Conservation (phyloP, 164 flowering plant genomes). For the Pachysandra terminalis region DNA sequence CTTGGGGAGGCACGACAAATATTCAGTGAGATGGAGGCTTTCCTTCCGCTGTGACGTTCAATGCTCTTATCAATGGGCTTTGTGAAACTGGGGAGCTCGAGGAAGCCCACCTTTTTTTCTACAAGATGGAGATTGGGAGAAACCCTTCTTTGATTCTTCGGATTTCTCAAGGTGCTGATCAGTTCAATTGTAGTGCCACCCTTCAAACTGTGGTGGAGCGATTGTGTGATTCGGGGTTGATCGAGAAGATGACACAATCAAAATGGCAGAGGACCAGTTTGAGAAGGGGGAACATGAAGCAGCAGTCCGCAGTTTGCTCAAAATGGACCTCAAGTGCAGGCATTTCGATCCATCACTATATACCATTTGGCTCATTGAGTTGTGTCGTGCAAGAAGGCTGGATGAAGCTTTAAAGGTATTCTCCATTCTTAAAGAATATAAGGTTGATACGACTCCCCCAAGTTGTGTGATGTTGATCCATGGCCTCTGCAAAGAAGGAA, state of each 20-base stretch:
- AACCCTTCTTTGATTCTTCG: slow-evolving; percentile 76
- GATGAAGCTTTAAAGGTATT: slow-evolving; percentile 63
- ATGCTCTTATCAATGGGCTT: slow-evolving; percentile 77
- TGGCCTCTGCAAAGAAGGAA: slow-evolving; percentile 38
- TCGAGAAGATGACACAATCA: slow-evolving; percentile 27
- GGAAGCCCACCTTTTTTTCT: slow-evolving; percentile 56
- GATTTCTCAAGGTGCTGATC: slow-evolving; percentile 69
- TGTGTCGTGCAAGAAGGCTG: slow-evolving; percentile 44
- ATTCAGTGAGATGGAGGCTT: slow-evolving; percentile 71
- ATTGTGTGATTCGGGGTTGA: slow-evolving; percentile 52
- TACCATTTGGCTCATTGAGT: slow-evolving; percentile 58
- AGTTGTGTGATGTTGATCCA: slow-evolving; percentile 64
- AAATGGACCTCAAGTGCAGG: slow-evolving; percentile 42
- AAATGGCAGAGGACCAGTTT: slow-evolving; percentile 34
- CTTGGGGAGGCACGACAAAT: slow-evolving; percentile 61
- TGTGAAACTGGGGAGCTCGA: slow-evolving; percentile 56
- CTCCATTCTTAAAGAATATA: slow-evolving; percentile 39
- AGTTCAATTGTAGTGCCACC: slow-evolving; percentile 40
- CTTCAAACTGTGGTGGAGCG: slow-evolving; percentile 46
- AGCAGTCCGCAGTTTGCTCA: slow-evolving; percentile 47
- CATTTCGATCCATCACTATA: slow-evolving; percentile 54
- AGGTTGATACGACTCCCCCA: slow-evolving; percentile 42
- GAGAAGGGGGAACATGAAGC: slow-evolving; percentile 41
- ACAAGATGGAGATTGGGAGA: slow-evolving; percentile 81
- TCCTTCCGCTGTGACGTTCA: slow-evolving; percentile 75